Percentiles rank a stretch among this genome's conserved stretches.
Conservation (phyloP, 768 basidiomycete species). For the Rhodosporidiobolus odoratus region DNA sequence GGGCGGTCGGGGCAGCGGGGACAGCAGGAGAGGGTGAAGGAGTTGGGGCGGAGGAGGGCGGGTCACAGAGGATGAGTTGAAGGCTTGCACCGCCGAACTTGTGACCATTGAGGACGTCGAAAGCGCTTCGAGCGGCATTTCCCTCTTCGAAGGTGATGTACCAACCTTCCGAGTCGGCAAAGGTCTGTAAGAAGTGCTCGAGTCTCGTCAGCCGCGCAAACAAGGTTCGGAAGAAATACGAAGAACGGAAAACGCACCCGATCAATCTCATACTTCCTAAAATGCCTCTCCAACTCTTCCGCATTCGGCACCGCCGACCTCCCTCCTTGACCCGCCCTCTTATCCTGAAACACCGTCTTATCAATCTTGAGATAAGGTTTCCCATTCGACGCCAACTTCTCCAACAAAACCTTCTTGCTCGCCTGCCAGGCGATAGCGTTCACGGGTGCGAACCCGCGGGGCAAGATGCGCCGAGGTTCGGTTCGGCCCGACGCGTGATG, state of each 20-base stretch:
- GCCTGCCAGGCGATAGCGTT: constrained; percentile 33
- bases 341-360: constrained; percentile 9
- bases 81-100: constrained; percentile 40
- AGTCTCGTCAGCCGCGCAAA: too few relatives aligned
- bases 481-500: background rate
- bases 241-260: constrained; percentile 7
- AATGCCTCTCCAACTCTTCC: constrained; percentile 32
- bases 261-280: constrained; percentile 27
- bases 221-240: background rate
- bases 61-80: constrained; percentile 27
- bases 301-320: constrained; percentile 18
- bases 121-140: constrained; percentile 62
- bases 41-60: background rate
- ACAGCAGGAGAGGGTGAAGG: background rate
- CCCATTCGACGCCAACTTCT: constrained; percentile 34
- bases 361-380: constrained; percentile 21
- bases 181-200: constrained; percentile 26
- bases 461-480: background rate
- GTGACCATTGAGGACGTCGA: constrained; percentile 56
- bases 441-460: constrained; percentile 15
- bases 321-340: background rate
- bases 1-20: constrained; percentile 6
- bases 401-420: constrained; percentile 21
- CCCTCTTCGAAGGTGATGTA: constrained; percentile 71
- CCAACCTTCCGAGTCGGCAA: constrained; percentile 52